Evolutionary conservation across 768 basidiomycete genomes (phyloP).

Genomic region (Auriscalpium microsporum): DNA sequence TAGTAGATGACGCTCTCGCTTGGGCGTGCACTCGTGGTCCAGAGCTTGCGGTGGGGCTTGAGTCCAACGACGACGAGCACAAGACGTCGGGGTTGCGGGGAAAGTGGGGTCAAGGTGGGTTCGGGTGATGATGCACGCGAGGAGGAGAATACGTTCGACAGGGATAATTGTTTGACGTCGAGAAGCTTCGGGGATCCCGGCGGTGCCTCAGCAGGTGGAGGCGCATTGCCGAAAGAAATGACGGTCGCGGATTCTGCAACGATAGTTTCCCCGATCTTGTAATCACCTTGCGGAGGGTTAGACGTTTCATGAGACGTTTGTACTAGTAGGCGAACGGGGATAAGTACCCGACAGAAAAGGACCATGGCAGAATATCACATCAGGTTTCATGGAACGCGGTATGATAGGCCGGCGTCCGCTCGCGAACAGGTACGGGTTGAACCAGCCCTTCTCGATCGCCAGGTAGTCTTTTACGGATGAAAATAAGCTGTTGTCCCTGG

Average conservation of each 20-base stretch:
- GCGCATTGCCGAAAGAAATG: constrained; percentile 32
- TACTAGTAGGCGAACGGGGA: not conserved
- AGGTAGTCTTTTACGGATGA: constrained; percentile 54
- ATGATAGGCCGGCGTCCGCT: constrained; percentile 52
- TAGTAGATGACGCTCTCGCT: constrained; percentile 58
- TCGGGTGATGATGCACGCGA: constrained; percentile 47
- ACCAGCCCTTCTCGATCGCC: constrained; percentile 59
- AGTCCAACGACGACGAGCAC: constrained; percentile 48
- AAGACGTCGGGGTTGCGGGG: constrained; percentile 44
- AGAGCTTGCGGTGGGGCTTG: constrained; percentile 51
- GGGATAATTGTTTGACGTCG: constrained; percentile 27
- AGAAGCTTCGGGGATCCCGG: constrained; percentile 11
- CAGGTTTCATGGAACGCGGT: constrained; percentile 54
- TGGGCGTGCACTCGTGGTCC: constrained; percentile 52
- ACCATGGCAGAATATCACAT: constrained; percentile 56
- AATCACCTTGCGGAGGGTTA: constrained; percentile 37
- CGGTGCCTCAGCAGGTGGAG: constrained; percentile 12
- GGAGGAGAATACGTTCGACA: constrained; percentile 37
- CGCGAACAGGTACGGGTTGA: constrained; percentile 57
- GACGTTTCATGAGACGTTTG: not conserved
- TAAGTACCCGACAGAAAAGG: constrained; percentile 47
- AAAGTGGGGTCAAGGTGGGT: constrained; percentile 33
- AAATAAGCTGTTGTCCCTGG: constrained; percentile 50
- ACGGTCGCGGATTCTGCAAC: constrained; percentile 47
- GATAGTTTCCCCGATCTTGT: constrained; percentile 48